Percentiles rank a stretch among this genome's conserved stretches.
These are phyloP conservation scores for Piloderma croceum DNA, from an alignment of 768 basidiomycete species.

Conservation along the genomic window DNA sequence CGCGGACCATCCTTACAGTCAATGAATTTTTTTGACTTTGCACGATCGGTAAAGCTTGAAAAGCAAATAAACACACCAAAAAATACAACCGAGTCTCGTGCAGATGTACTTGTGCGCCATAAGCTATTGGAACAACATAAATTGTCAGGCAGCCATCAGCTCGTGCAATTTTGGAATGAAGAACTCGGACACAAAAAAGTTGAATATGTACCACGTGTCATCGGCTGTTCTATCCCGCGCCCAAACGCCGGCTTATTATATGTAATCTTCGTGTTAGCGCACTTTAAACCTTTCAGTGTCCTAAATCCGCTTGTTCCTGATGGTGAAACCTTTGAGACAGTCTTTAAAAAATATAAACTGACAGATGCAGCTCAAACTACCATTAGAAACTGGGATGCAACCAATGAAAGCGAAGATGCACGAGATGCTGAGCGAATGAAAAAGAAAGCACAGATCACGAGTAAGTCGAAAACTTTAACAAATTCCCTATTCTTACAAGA, in stretches of 20 bases:
- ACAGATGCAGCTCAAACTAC: too few species aligned
- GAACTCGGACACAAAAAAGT: conserved; percentile 1
- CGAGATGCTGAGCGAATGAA: conserved; percentile 26
- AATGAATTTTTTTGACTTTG: too few species aligned
- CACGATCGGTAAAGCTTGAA: too few species aligned
- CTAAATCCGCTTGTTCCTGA: conserved; percentile 3
- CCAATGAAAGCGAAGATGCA: conserved; percentile 31
- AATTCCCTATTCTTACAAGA: conserved; percentile 16
- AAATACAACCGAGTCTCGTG: conserved; percentile 7
- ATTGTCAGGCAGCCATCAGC: too few species aligned
- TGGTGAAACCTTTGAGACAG: too few species aligned
- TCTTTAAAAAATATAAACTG: too few species aligned
- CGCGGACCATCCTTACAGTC: too few species aligned
- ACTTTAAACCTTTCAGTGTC: conserved; percentile 17
- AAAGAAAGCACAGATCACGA: conserved; percentile 8
- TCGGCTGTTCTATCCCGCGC: background rate
- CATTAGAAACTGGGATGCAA: too few species aligned
- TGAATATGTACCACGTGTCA: too few species aligned
- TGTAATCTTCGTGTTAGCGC: conserved; percentile 14
- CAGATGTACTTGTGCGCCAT: conserved; percentile 13
- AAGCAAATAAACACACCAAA: too few species aligned
- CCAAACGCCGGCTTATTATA: conserved; percentile 2
- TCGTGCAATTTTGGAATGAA: conserved; percentile 6
- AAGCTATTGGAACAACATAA: too few species aligned
- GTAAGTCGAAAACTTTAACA: conserved; percentile 2